Evolutionary conservation across 495 filamentous ascomycete genomes (phyloP), one percentile per base, ranked within the genome.

Genomic region (Neurospora cerealis): DNA sequence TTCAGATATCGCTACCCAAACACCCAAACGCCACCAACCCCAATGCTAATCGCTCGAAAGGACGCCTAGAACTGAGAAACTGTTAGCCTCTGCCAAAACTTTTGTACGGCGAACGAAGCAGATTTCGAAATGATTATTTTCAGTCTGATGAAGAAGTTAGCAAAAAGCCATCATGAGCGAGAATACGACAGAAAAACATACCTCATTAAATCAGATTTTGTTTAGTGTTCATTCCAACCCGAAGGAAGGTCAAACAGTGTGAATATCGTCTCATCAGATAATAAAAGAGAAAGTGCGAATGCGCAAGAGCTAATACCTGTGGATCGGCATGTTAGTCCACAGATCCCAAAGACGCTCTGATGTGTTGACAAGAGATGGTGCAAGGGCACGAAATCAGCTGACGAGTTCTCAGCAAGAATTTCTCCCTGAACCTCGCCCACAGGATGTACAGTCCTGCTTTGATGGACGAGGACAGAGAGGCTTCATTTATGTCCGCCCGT

Each of bases 161-260:
- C 80, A 70, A n/a, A 48, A 5, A 10, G 32, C 11, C 21, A 32
- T n/a, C 10, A 42, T 28, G 9, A 24, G 5, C 21, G 21, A 54
- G 11, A 28, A 60, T 13, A 28, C 48, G 38, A 13, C 21, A 13
- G 28, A 5, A 32, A 21, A 66, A 86, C 88, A 84, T 86, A 95
- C 92, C 93, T 95, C 93, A 96, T 96, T 96, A 96, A 94, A 97
- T 97, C 94, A 97, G 94, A 97, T 91, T 96, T 95, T 93, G 87
- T 85, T 81, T 73, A 77, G 88, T 88, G 91, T 92, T 96, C 94
- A 96, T 91, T 86, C 90, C 90, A 78, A 83, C 86, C 83, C 79
- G 83, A 77, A 83, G 82, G 82, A 83, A 84, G 84, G 89, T 97
- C 94, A 95, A 94, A 97, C 93, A 97, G 94, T 97, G 94, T 97